Conservation (phyloP, 2,329 filamentous ascomycete genomes). For the Myriosclerotinia curreyana region DNA sequence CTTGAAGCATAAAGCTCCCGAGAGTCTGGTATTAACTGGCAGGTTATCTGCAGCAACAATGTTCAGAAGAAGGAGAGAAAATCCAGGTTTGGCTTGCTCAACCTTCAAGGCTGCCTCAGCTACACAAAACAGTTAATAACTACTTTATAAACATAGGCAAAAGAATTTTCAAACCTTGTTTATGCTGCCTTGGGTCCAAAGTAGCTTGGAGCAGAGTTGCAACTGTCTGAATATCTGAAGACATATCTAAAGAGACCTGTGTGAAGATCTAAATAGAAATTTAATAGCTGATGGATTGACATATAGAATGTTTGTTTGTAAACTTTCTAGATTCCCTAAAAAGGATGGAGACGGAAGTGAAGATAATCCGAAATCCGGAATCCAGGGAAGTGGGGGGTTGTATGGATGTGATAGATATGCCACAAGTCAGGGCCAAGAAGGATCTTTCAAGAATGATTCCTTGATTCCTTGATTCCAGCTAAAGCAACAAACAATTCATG, state of each 20-base stretch:
- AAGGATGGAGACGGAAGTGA: constrained; percentile 15
- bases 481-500: constrained; percentile 16
- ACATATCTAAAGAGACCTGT: constrained; percentile 47
- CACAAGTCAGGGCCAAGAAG: neutral
- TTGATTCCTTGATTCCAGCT: constrained; percentile 9
- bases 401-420: too few species aligned
- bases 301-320: constrained; percentile 21
- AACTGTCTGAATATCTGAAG: constrained; percentile 59
- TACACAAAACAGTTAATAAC: constrained; percentile 43
- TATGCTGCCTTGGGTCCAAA: constrained; percentile 81
- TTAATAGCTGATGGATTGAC: constrained; percentile 13
- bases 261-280: constrained; percentile 14
- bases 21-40: constrained; percentile 75
- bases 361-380: constrained; percentile 19
- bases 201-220: constrained; percentile 87
- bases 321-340: constrained; percentile 21
- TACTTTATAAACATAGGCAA: constrained; percentile 33
- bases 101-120: constrained; percentile 77
- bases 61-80: constrained; percentile 83
- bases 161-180: constrained; percentile 66
- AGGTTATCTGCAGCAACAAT: constrained; percentile 77
- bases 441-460: constrained; percentile 12
- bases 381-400: neutral
- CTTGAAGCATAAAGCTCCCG: constrained; percentile 93
- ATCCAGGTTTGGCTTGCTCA: constrained; percentile 79